A percentile compares a stretch with the other conserved stretches of the same genome.
Conservation (phyloP, 2,329 filamentous ascomycete genomes). For the Fusarium aywerte region DNA sequence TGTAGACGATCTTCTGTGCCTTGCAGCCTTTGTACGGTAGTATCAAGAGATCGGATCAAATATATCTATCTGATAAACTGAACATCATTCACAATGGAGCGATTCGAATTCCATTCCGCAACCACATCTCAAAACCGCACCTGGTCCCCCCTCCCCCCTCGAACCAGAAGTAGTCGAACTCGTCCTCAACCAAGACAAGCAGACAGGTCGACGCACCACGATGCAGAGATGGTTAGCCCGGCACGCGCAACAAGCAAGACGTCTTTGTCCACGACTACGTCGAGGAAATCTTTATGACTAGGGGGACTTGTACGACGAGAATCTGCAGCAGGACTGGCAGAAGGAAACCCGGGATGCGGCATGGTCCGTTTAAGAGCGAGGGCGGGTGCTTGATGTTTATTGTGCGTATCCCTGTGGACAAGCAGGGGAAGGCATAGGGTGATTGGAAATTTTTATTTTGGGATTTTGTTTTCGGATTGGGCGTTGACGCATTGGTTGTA, state of each 20-base stretch:
- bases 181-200: slow-evolving; percentile 49
- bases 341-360: slow-evolving; percentile 53
- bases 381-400: slow-evolving; percentile 51
- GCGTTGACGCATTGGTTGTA: background rate
- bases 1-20: background rate
- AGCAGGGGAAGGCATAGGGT: slow-evolving; percentile 4
- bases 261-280: slow-evolving; percentile 52
- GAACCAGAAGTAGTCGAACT: slow-evolving; percentile 52
- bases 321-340: slow-evolving; percentile 47
- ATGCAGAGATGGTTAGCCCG: slow-evolving; percentile 53
- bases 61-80: background rate
- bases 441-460: background rate
- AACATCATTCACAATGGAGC: slow-evolving; percentile 36
- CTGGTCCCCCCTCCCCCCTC: slow-evolving; percentile 42
- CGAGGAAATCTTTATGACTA: slow-evolving; percentile 54
- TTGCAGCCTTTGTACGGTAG: background rate
- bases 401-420: slow-evolving; percentile 36
- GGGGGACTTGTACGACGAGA: slow-evolving; percentile 50
- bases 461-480: background rate
- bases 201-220: slow-evolving; percentile 45
- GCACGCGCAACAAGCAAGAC: slow-evolving; percentile 42
- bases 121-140: slow-evolving; percentile 29
- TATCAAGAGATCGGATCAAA: background rate
- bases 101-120: slow-evolving; percentile 46
- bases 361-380: slow-evolving; percentile 52